A percentile compares a stretch with the other conserved stretches of the same genome.
Conservation (phyloP, 768 basidiomycete species). For the Lentinula detonsa region DNA sequence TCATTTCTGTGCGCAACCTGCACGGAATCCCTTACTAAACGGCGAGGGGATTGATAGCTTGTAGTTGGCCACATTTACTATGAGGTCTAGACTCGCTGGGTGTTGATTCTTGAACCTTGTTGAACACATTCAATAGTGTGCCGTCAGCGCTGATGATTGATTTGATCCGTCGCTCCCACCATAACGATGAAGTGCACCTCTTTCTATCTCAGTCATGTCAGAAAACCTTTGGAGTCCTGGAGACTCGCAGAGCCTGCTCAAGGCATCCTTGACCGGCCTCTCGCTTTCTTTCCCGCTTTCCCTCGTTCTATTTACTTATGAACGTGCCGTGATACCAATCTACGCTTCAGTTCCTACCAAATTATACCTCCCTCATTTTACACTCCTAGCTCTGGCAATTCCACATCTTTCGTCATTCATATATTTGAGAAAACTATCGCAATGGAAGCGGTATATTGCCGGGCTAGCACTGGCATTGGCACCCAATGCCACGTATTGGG, state of each 20-base stretch:
- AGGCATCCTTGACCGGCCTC: not conserved
- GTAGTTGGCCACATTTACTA: constrained; percentile 37
- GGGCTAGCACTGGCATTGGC: constrained; percentile 36
- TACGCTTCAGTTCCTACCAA: constrained; percentile 58
- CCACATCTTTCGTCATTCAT: constrained; percentile 12
- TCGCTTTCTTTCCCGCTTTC: constrained; percentile 29
- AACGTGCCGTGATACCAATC: constrained; percentile 58
- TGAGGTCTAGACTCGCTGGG: no score
- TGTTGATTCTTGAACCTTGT: no score
- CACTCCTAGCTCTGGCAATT: constrained; percentile 33
- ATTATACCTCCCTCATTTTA: constrained; percentile 38
- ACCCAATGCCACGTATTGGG: constrained; percentile 65
- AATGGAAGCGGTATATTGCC: constrained; percentile 26
- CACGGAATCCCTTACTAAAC: constrained; percentile 55
- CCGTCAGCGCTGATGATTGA: not conserved
- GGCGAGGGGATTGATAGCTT: constrained; percentile 51
- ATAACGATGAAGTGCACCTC: not conserved
- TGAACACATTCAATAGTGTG: no score
- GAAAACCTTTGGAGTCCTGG: not conserved
- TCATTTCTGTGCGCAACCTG: not conserved
- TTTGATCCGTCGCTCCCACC: not conserved
- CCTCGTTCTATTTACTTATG: constrained; percentile 55
- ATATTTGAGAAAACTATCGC: not conserved
- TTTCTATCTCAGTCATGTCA: not conserved
- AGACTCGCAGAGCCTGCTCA: not conserved